phyloP scores from a whole-genome alignment of 1,284 basidiomycete genomes.

The Trametes sp. region DNA sequence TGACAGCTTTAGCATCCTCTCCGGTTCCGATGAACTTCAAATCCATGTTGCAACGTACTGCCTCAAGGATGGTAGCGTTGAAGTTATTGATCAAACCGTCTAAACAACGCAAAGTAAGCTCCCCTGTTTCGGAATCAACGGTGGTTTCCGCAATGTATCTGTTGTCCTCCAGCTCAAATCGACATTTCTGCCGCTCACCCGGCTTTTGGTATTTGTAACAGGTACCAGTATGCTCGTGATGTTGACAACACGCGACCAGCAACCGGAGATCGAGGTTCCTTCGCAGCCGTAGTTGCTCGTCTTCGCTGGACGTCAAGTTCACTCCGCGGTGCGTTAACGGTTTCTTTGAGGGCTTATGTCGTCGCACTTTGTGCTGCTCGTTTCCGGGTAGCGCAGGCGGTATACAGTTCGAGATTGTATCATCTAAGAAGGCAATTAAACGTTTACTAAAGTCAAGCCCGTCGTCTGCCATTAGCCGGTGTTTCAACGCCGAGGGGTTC shows the following conservation, averaged over 20 bases:
- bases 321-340: neutral
- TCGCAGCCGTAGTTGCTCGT: too few relatives aligned
- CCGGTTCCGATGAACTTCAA: constrained; percentile 50
- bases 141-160: neutral
- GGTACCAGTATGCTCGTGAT: neutral
- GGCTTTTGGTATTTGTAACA: neutral
- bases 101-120: neutral
- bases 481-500: constrained; percentile 44
- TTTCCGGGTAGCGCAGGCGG: neutral
- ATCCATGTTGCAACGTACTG: constrained; percentile 51
- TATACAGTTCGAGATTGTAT: neutral
- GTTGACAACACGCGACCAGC: neutral
- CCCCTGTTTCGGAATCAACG: neutral
- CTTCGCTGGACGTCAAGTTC: too few relatives aligned
- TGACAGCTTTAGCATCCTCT: constrained; percentile 46
- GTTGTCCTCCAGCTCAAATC: neutral
- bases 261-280: neutral
- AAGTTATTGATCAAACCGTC: constrained; percentile 47
- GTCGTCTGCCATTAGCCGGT: constrained; percentile 15
- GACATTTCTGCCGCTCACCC: neutral
- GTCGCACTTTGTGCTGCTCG: neutral
- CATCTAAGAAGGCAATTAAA: neutral
- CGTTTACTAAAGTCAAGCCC: neutral
- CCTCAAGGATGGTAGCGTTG: constrained; percentile 44
- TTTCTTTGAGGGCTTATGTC: too few relatives aligned